Conservation (phyloP, 2,329 filamentous ascomycete species). For the Lomentospora prolificans region DNA sequence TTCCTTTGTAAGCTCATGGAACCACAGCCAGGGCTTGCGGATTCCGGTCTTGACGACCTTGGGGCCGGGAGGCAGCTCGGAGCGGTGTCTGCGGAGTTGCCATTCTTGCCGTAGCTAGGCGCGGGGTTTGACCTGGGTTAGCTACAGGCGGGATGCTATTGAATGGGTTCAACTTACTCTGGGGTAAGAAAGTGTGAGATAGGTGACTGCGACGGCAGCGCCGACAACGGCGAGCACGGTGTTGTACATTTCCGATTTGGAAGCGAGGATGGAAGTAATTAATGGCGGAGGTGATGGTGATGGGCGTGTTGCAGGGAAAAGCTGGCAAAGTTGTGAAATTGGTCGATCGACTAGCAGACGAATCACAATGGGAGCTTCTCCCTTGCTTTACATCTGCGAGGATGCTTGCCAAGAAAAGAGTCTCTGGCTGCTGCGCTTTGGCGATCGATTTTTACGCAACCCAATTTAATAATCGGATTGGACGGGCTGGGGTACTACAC, state of each 20-base stretch:
- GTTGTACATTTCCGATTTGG: background rate
- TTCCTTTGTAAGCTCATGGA: constrained; percentile 25
- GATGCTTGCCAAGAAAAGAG: no score
- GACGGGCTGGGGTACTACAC: background rate
- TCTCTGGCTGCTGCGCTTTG: no score
- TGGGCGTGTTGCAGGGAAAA: no score
- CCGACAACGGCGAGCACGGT: constrained; percentile 13
- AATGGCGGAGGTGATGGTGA: background rate
- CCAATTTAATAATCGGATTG: no score
- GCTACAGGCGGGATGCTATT: background rate
- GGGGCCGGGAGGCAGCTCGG: constrained; percentile 28
- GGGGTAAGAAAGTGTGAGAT: constrained; percentile 18
- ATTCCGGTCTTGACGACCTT: constrained; percentile 26
- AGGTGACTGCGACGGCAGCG: constrained; percentile 14
- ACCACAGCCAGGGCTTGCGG: constrained; percentile 32
- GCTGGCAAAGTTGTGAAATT: no score
- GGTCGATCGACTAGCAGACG: no score
- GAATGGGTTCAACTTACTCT: constrained; percentile 13
- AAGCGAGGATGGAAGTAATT: background rate
- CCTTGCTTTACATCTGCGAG: no score
- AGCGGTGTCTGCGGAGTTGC: constrained; percentile 27
- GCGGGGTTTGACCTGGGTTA: background rate
- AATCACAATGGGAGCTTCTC: no score
- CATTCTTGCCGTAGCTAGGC: constrained; percentile 25
- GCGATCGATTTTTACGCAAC: no score